Evolutionary conservation across 768 basidiomycete genomes (phyloP), one percentile per base, ranked within the genome.

Genomic region (Lactarius trivialis): DNA sequence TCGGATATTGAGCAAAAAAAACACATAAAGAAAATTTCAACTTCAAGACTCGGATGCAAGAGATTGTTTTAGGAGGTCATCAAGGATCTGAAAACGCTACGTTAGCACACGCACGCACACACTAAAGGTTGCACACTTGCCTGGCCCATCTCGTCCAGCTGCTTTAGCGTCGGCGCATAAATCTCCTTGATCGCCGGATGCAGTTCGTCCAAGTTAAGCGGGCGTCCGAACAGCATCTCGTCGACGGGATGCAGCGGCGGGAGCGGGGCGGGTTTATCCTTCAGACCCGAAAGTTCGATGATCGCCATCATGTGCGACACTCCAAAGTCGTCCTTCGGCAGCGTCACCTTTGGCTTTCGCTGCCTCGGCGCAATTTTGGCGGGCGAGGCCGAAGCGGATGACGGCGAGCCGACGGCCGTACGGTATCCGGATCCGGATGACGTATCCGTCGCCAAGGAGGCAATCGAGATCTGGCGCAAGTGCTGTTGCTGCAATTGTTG

Each of bases 291-390:
- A 39, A 81, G 80, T 72, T 93, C 88, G 59, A 97, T 93, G 48
- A 95, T 79, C 28, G 91, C 87, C 81, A 97, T 81, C 91, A 97
- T 93, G 56, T 85, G 81, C 8, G 82, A 75, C 28, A 96, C 76
- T 2, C 94, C 94, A 74, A 95, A 95, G 72, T 95, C 92, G 70
- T 95, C 85, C 64, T 79, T 81, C n/a, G 82, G 82, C 53, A 88
- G 73, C 48, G 82, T 71, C 36, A 79, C 77, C 50, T 74, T 80
- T 64, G 67, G 65, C 32, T 77, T 83, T 54, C 65, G 64, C 21
- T 74, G 73, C 45, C 75, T 74, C 1, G 76, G 71, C 60, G 76
- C 79, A 39, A 68, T 57, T 66, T 70, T 28, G 65, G 17, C 50
- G 57, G 55, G 32, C 41, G 65, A 58, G 15, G 67, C 60, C 21